Evolutionary conservation across 1,284 basidiomycete species (phyloP), one percentile per base, ranked within the genome.

Genomic region (Amylostereum areolatum): DNA sequence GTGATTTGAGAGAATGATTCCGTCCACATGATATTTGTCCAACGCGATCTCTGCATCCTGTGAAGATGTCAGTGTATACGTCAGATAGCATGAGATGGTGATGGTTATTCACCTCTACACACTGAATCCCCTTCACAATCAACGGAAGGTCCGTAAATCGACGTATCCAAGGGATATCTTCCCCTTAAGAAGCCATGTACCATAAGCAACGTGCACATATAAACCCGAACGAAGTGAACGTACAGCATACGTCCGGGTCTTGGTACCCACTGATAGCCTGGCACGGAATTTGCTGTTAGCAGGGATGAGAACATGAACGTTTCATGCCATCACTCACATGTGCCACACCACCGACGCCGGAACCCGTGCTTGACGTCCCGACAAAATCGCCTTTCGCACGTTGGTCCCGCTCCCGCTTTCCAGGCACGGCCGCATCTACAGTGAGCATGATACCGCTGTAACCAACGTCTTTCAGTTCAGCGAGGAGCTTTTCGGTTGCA

Each of bases 1-100:
- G 57, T 86, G 82, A 59, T 87, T 86, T 44, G 77, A 78, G 18
- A 81, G 67, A 2, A 86, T 80, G 46, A 86, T 74, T n/a, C 83
- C 83, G 41, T 77, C 73, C 34, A 77, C 67, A 7, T 83, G 81
- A n/a, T 72, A 66, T 40, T 48, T 12, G 57, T 89, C 81, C 53
- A 79, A 80, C 1, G 85, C 85, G 55, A 76, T 67, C 3, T 84
- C 74, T 2, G 82, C 83, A 60, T 85, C 81, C 64, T 79, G 37
- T 27, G 32, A 24, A 18, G 18, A 18, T 18, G 1, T 18, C 18
- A 18, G 18, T 18, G 28, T 43, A 1, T 18, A 35, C 4, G 27
- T 40, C 10, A 12, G 18, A 33, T 5, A 12, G 4, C 24, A 34
- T 31, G 39, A 24, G 12, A 32, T 27, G 11, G 5, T 42, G n/a